phyloP scores from a whole-genome alignment of 2,329 filamentous ascomycete species.

The Coniella vitis region DNA sequence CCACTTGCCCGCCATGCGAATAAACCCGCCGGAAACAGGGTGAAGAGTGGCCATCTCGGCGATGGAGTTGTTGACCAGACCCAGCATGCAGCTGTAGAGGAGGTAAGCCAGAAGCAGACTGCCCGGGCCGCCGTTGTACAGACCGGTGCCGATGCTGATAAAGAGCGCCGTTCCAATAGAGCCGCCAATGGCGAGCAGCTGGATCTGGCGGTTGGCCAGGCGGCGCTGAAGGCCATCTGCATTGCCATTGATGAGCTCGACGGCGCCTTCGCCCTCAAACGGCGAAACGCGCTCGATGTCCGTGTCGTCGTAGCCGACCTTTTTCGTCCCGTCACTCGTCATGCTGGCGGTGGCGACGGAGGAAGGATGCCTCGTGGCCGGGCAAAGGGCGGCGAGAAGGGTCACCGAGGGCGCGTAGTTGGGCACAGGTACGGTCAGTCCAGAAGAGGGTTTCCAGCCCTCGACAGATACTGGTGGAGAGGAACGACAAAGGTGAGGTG shows the following conservation, averaged over 20 bases:
- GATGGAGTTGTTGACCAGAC: conserved; percentile 56
- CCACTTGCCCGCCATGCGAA: conserved; percentile 58
- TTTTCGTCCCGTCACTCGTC: conserved; percentile 9
- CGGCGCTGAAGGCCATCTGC: conserved; percentile 34
- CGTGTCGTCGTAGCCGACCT: conserved; percentile 8
- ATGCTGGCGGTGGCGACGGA: not conserved
- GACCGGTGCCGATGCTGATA: conserved; percentile 53
- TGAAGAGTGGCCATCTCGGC: conserved; percentile 59
- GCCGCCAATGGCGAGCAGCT: conserved; percentile 52
- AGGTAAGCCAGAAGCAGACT: conserved; percentile 53
- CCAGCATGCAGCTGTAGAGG: conserved; percentile 49
- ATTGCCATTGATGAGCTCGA: conserved; percentile 10
- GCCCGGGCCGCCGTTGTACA: conserved; percentile 35
- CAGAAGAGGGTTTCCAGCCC: too few relatives aligned
- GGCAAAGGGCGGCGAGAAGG: too few relatives aligned
- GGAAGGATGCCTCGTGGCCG: too few relatives aligned
- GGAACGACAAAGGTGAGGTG: too few relatives aligned
- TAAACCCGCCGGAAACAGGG: conserved; percentile 57
- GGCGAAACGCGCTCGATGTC: conserved; percentile 4
- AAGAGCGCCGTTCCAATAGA: conserved; percentile 54
- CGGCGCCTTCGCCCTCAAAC: conserved; percentile 1
- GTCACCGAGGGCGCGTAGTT: too few relatives aligned
- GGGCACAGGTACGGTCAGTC: too few relatives aligned
- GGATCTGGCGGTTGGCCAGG: conserved; percentile 48
- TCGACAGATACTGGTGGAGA: too few relatives aligned